Percentiles rank a stretch among this genome's conserved stretches.
phyloP scores from a whole-genome alignment of 495 filamentous ascomycete genomes.

The Neurospora sublineolata region DNA sequence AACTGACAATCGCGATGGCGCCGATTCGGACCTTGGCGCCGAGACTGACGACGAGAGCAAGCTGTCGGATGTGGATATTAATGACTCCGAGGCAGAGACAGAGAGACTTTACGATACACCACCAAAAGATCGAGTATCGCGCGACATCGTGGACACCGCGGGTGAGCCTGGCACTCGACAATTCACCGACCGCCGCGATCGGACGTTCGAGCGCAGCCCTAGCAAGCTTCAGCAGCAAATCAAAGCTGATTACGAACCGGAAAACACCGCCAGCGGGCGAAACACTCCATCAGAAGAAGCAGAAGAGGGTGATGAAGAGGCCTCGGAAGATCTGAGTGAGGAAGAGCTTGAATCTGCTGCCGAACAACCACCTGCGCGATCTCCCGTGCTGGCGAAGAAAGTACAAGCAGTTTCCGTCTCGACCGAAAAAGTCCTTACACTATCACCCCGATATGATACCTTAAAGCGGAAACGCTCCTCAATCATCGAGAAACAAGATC shows the following conservation, averaged over 20 bases:
- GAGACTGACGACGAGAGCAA: slow-evolving; percentile 26
- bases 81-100: slow-evolving; percentile 96
- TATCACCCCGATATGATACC: slow-evolving; percentile 13
- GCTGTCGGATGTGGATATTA: slow-evolving; percentile 47
- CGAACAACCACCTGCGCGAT: slow-evolving; percentile 4
- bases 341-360: slow-evolving; percentile 15
- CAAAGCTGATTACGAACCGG: slow-evolving; percentile 22
- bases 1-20: slow-evolving; percentile 16
- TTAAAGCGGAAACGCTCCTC: slow-evolving; percentile 42
- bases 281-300: slow-evolving; percentile 35
- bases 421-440: slow-evolving; percentile 6
- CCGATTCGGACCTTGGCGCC: slow-evolving; percentile 20
- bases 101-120: slow-evolving; percentile 92
- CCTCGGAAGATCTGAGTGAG: slow-evolving; percentile 25
- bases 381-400: slow-evolving; percentile 20
- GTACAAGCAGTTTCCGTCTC: slow-evolving; percentile 8
- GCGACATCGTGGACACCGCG: slow-evolving; percentile 45
- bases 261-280: slow-evolving; percentile 27
- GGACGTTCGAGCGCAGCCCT: slow-evolving; percentile 46
- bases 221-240: slow-evolving; percentile 51
- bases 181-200: slow-evolving; percentile 23
- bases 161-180: slow-evolving; percentile 24
- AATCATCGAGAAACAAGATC: slow-evolving; percentile 32
- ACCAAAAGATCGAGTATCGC: slow-evolving; percentile 52
- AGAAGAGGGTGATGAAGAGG: slow-evolving; percentile 27